Evolutionary conservation across 2,329 filamentous ascomycete genomes (phyloP).

Genomic region (Penicillium sp.): DNA sequence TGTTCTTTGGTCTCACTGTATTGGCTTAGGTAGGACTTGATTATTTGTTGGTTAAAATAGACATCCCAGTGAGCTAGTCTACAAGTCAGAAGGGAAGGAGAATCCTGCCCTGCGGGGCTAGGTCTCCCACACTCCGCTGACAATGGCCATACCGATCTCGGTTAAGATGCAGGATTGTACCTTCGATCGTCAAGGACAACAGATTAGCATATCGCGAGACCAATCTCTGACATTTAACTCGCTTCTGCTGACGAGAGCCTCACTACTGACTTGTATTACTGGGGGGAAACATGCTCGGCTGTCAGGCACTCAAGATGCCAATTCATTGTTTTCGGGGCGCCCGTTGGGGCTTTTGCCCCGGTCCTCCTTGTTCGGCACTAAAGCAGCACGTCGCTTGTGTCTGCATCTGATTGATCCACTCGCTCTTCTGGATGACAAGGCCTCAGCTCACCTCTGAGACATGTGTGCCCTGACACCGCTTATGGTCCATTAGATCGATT

Average conservation of each 20-base stretch:
- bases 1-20: neutral
- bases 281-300: neutral
- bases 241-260: neutral
- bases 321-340: neutral
- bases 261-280: neutral
- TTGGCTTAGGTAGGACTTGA: neutral
- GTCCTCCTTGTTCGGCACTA: slow-evolving; percentile 8
- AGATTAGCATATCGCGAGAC: neutral
- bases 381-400: slow-evolving; percentile 10
- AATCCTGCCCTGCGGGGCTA: neutral
- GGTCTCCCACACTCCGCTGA: neutral
- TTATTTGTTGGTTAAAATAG: neutral
- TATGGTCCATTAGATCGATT: slow-evolving; percentile 10
- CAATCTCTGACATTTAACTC: neutral
- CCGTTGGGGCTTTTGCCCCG: neutral
- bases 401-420: slow-evolving; percentile 21
- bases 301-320: neutral
- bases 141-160: neutral
- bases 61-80: neutral
- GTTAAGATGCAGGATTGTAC: neutral
- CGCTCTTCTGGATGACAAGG: slow-evolving; percentile 8
- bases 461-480: slow-evolving; percentile 13
- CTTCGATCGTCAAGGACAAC: neutral
- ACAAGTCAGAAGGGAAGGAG: neutral
- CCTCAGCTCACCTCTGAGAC: slow-evolving; percentile 18